Conservation (phyloP, 768 basidiomycete species). For the Hebeloma cylindrosporum region DNA sequence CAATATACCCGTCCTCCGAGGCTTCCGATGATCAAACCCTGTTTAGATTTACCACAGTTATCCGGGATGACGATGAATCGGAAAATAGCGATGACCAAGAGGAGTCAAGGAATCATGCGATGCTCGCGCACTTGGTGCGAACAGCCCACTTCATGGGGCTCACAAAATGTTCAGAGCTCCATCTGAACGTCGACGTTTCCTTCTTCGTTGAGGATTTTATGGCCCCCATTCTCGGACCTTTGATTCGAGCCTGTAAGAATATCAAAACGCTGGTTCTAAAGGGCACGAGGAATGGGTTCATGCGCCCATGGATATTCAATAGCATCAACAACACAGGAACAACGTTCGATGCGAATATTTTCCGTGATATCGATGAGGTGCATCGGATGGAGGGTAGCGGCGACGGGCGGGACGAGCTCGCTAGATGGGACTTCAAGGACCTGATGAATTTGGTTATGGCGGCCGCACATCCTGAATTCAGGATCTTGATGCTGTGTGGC, state of each 20-base stretch:
- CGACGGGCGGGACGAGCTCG: neutral
- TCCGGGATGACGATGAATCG: too few species aligned
- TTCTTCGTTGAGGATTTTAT: neutral
- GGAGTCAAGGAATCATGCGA: conserved; percentile 5
- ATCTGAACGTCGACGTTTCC: neutral
- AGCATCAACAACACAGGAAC: neutral
- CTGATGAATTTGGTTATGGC: neutral
- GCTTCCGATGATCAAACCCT: neutral
- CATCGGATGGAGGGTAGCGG: too few species aligned
- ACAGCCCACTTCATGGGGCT: conserved; percentile 11
- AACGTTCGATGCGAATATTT: neutral
- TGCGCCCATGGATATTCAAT: neutral
- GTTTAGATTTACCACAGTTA: neutral
- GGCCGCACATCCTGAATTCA: neutral
- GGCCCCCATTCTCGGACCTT: neutral
- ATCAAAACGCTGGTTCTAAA: neutral
- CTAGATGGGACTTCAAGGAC: neutral
- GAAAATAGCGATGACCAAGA: neutral
- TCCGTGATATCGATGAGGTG: neutral
- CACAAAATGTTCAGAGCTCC: too few species aligned
- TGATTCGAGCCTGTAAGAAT: neutral
- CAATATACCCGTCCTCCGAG: neutral
- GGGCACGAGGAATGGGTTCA: neutral
- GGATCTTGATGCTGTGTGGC: neutral
- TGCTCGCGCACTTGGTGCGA: conserved; percentile 5